These are phyloP conservation scores for Fusarium newnesense DNA, from an alignment of 2,329 filamentous ascomycete genomes.

Conservation along the genomic window DNA sequence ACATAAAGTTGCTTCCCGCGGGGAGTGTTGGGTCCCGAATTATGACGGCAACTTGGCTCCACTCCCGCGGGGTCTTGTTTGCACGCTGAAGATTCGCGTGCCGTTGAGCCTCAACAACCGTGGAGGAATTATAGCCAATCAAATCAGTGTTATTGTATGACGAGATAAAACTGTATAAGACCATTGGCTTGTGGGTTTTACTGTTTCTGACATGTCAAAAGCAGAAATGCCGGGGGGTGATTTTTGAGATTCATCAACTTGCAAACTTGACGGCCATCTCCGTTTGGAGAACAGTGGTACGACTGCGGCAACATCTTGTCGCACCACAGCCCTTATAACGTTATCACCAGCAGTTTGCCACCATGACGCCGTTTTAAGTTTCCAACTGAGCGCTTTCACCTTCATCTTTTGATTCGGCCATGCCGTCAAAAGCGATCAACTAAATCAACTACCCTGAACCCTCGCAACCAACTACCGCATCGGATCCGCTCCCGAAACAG, in stretches of 20 bases:
- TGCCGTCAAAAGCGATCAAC: background rate
- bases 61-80: too few relatives aligned
- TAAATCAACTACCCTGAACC: conserved; percentile 2
- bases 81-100: background rate
- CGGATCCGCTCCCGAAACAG: background rate
- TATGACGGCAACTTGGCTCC: background rate
- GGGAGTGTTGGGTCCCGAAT: background rate
- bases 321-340: fast-evolving
- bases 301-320: background rate
- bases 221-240: background rate
- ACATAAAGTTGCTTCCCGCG: background rate
- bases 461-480: background rate
- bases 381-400: background rate
- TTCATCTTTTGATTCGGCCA: background rate
- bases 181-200: background rate
- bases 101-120: background rate
- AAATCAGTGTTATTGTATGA: too few relatives aligned
- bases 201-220: background rate
- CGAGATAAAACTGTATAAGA: background rate
- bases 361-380: background rate
- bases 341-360: fast-evolving
- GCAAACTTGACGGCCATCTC: fast-evolving
- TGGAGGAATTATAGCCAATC: background rate
- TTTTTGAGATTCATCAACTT: fast-evolving
- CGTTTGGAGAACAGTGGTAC: fast-evolving